A percentile compares a stretch with the other conserved stretches of the same genome.
Evolutionary conservation across 768 basidiomycete genomes (phyloP).

Genomic region (Mycena alexandri): DNA sequence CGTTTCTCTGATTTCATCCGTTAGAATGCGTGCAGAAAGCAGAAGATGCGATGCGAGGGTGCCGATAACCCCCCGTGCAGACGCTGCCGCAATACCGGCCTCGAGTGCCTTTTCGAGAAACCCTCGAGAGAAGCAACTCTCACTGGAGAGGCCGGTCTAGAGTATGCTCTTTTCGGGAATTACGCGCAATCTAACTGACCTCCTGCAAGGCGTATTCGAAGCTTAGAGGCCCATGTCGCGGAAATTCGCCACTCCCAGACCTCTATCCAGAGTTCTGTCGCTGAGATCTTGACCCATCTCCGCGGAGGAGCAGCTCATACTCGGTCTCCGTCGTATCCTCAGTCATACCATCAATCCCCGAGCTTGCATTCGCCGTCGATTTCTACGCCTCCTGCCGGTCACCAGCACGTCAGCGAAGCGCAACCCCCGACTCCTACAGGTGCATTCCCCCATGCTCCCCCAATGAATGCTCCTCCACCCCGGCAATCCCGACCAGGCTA

Average conservation of each 20-base stretch:
- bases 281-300: slow-evolving; percentile 84
- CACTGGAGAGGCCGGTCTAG: slow-evolving; percentile 89
- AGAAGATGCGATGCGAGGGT: slow-evolving; percentile 98
- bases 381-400: slow-evolving; percentile 61
- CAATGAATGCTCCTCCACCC: slow-evolving; percentile 43
- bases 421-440: slow-evolving; percentile 56
- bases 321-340: slow-evolving; percentile 77
- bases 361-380: slow-evolving; percentile 70
- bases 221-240: slow-evolving; percentile 87
- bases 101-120: slow-evolving; percentile 96
- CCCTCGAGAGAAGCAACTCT: slow-evolving; percentile 89
- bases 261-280: slow-evolving; percentile 82
- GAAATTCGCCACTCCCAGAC: slow-evolving; percentile 82
- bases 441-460: slow-evolving; percentile 47
- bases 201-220: slow-evolving; percentile 83
- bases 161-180: slow-evolving; percentile 65
- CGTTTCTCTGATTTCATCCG: slow-evolving; percentile 38
- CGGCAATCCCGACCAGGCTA: slow-evolving; percentile 55
- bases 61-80: slow-evolving; percentile 97
- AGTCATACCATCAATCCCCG: slow-evolving; percentile 73
- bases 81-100: slow-evolving; percentile 88
- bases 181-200: slow-evolving; percentile 35
- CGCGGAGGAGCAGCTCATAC: slow-evolving; percentile 65
- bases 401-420: slow-evolving; percentile 54
- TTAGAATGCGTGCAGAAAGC: slow-evolving; percentile 94